Percentiles rank a stretch among this genome's conserved stretches.
These are phyloP conservation scores for Venturia carpophila DNA, from an alignment of 2,329 filamentous ascomycete genomes.

Conservation along the genomic window DNA sequence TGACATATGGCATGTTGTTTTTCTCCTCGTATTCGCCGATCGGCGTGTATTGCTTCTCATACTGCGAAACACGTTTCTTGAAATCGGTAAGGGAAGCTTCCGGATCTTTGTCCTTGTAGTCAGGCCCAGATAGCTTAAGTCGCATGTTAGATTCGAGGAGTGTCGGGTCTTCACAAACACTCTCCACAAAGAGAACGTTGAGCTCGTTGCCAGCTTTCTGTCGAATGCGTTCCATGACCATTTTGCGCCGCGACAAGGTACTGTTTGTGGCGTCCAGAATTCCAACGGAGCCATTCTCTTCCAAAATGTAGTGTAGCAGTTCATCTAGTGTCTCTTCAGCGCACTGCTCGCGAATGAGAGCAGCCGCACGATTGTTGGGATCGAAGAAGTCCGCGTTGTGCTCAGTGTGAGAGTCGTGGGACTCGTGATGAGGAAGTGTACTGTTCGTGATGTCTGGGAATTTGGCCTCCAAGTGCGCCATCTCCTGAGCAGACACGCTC, in stretches of 20 bases:
- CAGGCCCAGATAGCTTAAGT: conserved; percentile 86
- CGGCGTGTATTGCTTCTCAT: conserved; percentile 89
- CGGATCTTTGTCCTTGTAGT: conserved; percentile 93
- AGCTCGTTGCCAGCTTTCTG: conserved; percentile 73
- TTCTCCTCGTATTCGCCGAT: conserved; percentile 86
- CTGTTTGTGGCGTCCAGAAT: conserved; percentile 98
- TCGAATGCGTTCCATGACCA: conserved; percentile 76
- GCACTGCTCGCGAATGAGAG: conserved; percentile 80
- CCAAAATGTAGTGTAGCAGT: conserved; percentile 78
- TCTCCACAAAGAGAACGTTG: conserved; percentile 91
- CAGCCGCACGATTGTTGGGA: conserved; percentile 73
- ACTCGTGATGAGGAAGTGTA: background rate
- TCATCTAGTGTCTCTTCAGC: conserved; percentile 90
- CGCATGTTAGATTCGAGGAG: conserved; percentile 95
- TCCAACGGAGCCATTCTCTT: conserved; percentile 76
- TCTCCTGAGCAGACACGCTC: conserved; percentile 16
- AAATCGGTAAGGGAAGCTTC: conserved; percentile 79
- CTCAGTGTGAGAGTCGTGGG: conserved; percentile 48
- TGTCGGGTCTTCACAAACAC: conserved; percentile 75
- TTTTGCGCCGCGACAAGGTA: conserved; percentile 74
- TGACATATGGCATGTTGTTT: conserved; percentile 87
- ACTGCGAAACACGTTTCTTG: conserved; percentile 82
- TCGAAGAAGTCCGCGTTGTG: conserved; percentile 94
- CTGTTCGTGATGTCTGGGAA: conserved; percentile 24
- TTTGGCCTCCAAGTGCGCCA: conserved; percentile 27